Evolutionary conservation across 768 basidiomycete genomes (phyloP), one percentile per base, ranked within the genome.

Genomic region (Mrakia gelida): DNA sequence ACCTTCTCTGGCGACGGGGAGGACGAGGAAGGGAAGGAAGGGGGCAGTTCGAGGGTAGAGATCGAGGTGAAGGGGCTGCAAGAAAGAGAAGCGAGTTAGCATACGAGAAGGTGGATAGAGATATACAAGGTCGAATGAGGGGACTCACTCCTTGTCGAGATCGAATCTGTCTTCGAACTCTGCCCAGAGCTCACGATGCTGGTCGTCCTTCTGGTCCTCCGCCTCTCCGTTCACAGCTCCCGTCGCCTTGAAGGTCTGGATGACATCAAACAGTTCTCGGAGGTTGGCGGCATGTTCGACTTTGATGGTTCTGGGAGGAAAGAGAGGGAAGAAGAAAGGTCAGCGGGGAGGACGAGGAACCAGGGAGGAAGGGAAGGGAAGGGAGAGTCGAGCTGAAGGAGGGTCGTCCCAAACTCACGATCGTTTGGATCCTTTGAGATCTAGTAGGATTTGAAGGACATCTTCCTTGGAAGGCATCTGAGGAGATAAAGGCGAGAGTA

Each of bases 391-490:
- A 54, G 76, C 54, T 23, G 63, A 41, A 52, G 38, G 10, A 28
- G 18, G 30, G 8, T 38, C 38, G 38, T 38, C 38, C 38, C 3
- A 38, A 8, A 49, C 68, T 11, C 62, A 67, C 74, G 41, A 61
- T 63, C 65, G 32, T 41, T 67, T 56, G 23, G 56, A 34, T 26
- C 65, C 74, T 23, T 75, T 63, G 61, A 75, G 43, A 18, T 68
- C 74, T n/a, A 75, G 61, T 26, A 75, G 18, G 28, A 75, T 75
- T 18, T 45, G 54, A 21, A 63, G 62, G 7, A 75, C 32, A 10
- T 75, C 74, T 13, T 67, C 74, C 41, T 56, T 52, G 10, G 74
- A 38, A 13, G 74, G 74, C 26, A 75, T 73, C 72, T 73, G 32
- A 26, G 16, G 28, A 71, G 34, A 45, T 38, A 21, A 15, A 0